Evolutionary conservation across 129 eudicot genomes (phyloP).

Genomic region (Centaurea solstitialis): DNA sequence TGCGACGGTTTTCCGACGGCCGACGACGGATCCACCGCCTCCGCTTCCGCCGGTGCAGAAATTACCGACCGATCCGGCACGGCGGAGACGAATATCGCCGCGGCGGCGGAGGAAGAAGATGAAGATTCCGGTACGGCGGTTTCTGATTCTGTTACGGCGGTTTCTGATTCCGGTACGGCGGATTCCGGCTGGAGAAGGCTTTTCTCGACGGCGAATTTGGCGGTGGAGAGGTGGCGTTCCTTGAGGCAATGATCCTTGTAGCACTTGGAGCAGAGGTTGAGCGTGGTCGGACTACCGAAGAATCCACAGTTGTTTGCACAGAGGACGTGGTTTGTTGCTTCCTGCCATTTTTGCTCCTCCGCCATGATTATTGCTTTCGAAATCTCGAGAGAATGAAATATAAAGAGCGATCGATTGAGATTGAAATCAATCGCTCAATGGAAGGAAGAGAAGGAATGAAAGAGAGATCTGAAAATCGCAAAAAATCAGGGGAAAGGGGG

Average conservation of each 20-base stretch:
- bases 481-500: not conserved
- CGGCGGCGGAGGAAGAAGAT: not conserved
- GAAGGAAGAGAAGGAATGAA: not conserved
- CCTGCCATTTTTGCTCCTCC: constrained; percentile 55
- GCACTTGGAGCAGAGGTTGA: constrained; percentile 59
- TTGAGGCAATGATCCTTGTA: constrained; percentile 43
- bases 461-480: not conserved
- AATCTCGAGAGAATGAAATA: not conserved
- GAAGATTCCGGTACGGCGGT: not conserved
- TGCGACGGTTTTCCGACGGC: constrained; percentile 9
- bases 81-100: not conserved
- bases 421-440: constrained; percentile 12
- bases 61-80: constrained; percentile 9
- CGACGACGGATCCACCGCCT: not conserved
- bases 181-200: not conserved
- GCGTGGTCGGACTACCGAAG: constrained; percentile 63
- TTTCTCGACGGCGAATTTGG: constrained; percentile 17
- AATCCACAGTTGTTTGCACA: constrained; percentile 72
- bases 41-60: not conserved
- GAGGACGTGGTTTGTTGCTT: constrained; percentile 44
- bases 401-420: constrained; percentile 15
- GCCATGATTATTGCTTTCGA: constrained; percentile 32
- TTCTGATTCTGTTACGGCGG: not conserved
- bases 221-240: constrained; percentile 21
- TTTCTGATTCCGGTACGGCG: no score